phyloP scores from a whole-genome alignment of 805 yeast species.

The Saccharomyces cerevisiae region DNA sequence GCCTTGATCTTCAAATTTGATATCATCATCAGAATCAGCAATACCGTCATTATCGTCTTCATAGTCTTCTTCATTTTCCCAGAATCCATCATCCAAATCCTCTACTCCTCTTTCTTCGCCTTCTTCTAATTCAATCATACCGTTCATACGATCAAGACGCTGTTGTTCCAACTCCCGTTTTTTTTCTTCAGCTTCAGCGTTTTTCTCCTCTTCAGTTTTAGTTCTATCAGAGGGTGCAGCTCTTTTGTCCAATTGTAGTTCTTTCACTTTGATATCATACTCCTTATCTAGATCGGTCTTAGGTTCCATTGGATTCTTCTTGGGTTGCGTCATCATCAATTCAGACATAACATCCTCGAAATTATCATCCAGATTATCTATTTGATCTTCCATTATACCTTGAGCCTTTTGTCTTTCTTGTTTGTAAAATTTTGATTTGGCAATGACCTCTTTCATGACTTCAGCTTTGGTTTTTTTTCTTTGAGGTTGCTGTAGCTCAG shows the following conservation, averaged over 20 bases:
- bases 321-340: constrained; percentile 22
- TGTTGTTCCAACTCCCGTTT: constrained; percentile 57
- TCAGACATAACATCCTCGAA: constrained; percentile 63
- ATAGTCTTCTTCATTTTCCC: constrained; percentile 47
- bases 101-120: constrained; percentile 49
- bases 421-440: constrained; percentile 71
- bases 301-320: constrained; percentile 16
- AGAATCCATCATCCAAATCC: constrained; percentile 61
- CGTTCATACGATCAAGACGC: constrained; percentile 68
- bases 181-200: constrained; percentile 51
- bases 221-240: constrained; percentile 79
- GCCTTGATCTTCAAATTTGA: constrained; percentile 29
- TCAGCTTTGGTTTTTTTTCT: constrained; percentile 72
- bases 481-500: constrained; percentile 36
- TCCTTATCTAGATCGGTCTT: constrained; percentile 35
- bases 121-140: constrained; percentile 40
- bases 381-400: constrained; percentile 49
- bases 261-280: constrained; percentile 60
- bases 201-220: constrained; percentile 65
- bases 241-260: constrained; percentile 60
- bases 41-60: constrained; percentile 31
- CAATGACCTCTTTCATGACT: constrained; percentile 78
- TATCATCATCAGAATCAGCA: constrained; percentile 38
- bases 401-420: constrained; percentile 65
- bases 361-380: constrained; percentile 62